phyloP scores from a whole-genome alignment of 768 basidiomycete genomes.

The Amanita exitialis region DNA sequence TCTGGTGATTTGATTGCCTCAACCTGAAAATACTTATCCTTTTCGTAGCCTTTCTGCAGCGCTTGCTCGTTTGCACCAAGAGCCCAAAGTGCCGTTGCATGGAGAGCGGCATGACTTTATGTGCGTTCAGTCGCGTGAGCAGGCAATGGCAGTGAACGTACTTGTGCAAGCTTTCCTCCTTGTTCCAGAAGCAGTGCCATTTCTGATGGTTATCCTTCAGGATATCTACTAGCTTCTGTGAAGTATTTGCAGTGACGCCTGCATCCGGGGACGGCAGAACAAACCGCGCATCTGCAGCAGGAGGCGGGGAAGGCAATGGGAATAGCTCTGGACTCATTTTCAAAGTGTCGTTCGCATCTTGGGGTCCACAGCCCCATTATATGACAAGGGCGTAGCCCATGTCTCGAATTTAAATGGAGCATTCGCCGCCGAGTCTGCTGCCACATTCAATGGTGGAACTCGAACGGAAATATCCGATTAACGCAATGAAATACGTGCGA shows the following conservation, averaged over 20 bases:
- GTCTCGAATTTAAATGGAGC: neutral
- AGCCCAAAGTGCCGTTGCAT: constrained; percentile 17
- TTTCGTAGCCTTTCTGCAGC: constrained; percentile 26
- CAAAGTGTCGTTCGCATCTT: neutral
- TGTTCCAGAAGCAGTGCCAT: constrained; percentile 40
- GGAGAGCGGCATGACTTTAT: constrained; percentile 18
- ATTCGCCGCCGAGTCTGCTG: too few relatives aligned
- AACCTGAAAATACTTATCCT: constrained; percentile 23
- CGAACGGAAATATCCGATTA: too few relatives aligned
- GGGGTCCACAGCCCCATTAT: neutral
- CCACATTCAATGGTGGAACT: too few relatives aligned
- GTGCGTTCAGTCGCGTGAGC: neutral
- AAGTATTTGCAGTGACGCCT: constrained; percentile 16
- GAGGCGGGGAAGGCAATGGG: neutral
- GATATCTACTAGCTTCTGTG: constrained; percentile 16
- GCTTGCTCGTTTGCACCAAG: constrained; percentile 20
- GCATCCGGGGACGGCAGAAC: constrained; percentile 11
- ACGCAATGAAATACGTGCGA: too few relatives aligned
- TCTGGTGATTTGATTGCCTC: constrained; percentile 32
- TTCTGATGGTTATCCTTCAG: constrained; percentile 39
- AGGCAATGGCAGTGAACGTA: constrained; percentile 10
- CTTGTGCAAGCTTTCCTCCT: constrained; percentile 38
- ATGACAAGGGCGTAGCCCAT: neutral
- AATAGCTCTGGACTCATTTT: neutral
- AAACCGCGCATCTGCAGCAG: neutral